Percentiles rank a stretch among this genome's conserved stretches.
Evolutionary conservation across 75 land plant genomes (phyloP).

Genomic region (Ceratopteris richardii): DNA sequence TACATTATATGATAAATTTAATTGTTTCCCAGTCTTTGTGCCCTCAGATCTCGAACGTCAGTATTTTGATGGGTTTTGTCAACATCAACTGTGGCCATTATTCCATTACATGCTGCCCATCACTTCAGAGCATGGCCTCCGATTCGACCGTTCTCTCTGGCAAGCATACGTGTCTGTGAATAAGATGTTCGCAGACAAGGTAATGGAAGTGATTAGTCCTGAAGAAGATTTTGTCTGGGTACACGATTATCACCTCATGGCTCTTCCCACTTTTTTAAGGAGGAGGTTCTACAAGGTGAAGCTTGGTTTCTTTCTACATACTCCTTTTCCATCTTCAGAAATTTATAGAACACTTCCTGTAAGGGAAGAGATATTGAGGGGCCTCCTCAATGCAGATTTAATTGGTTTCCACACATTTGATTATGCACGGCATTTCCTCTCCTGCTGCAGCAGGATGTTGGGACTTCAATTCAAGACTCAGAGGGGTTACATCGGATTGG

Average conservation of each 20-base stretch:
- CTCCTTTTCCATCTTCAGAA: constrained; percentile 44
- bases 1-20: constrained; percentile 25
- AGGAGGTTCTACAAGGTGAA: constrained; percentile 32
- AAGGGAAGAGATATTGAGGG: constrained; percentile 28
- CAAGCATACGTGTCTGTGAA: constrained; percentile 41
- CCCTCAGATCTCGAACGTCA: constrained; percentile 18
- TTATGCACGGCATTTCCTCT: constrained; percentile 38
- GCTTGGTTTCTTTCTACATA: constrained; percentile 43
- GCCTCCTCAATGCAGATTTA: constrained; percentile 27
- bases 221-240: constrained; percentile 39
- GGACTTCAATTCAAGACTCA: constrained; percentile 40
- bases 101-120: constrained; percentile 40
- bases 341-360: constrained; percentile 36
- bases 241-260: constrained; percentile 50
- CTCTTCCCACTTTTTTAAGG: constrained; percentile 39
- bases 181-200: constrained; percentile 31
- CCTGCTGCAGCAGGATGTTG: constrained; percentile 38
- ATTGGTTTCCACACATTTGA: constrained; percentile 43
- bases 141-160: constrained; percentile 40
- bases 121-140: constrained; percentile 24
- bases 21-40: constrained; percentile 31
- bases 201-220: constrained; percentile 34
- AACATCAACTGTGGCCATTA: constrained; percentile 39
- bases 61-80: constrained; percentile 35
- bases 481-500: constrained; percentile 50